Conservation (phyloP, 2,329 filamentous ascomycete genomes). For the Penicillium sp. region DNA sequence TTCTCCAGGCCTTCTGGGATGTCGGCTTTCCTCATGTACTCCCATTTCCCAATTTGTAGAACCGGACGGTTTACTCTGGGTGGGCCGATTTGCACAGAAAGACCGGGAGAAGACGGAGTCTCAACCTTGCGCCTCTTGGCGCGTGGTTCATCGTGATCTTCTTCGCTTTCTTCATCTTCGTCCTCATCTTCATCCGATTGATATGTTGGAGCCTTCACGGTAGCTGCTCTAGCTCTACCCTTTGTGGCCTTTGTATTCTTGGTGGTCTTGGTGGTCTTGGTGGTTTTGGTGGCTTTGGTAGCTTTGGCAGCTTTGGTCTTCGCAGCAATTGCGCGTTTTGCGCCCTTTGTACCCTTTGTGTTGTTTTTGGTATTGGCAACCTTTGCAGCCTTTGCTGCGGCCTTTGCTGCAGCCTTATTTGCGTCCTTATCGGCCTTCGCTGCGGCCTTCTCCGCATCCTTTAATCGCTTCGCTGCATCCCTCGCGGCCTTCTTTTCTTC, state of each 20-base stretch:
- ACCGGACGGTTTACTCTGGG: not conserved
- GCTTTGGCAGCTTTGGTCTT: not conserved
- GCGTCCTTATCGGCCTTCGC: not conserved
- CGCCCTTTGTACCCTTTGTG: not conserved
- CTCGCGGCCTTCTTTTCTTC: not conserved
- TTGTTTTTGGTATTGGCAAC: not conserved
- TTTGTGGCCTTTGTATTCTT: not conserved
- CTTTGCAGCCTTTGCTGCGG: not conserved
- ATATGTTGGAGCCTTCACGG: no score
- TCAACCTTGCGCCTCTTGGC: not conserved
- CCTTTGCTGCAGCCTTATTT: not conserved
- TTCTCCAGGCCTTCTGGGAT: not conserved
- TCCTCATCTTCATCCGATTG: not conserved
- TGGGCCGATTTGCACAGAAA: not conserved
- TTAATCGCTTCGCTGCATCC: not conserved
- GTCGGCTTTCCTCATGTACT: not conserved
- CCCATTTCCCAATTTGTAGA: not conserved
- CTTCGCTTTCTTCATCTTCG: constrained; percentile 4
- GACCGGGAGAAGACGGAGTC: no score
- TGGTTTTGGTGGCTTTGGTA: not conserved
- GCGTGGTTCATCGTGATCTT: not conserved
- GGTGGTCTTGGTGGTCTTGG: not conserved
- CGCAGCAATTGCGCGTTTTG: not conserved
- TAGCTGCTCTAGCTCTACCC: not conserved
- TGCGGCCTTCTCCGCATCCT: not conserved